Conservation (phyloP, 225 moss, liverwort and hornwort species). For the Rhytidiadelphus loreus region DNA sequence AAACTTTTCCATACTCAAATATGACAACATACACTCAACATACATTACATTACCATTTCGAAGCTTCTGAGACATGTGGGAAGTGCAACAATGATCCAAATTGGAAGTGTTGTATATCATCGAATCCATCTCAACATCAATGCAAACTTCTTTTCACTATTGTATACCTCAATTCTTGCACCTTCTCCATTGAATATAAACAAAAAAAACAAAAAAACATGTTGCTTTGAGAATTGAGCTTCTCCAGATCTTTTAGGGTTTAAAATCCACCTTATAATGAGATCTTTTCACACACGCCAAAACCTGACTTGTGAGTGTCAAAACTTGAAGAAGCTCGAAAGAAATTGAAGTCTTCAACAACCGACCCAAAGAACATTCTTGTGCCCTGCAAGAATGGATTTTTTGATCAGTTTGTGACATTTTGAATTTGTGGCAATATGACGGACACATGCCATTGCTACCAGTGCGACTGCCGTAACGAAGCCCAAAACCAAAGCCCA, state of each 20-base stretch:
- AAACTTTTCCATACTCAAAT: not conserved
- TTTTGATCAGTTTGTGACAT: not conserved
- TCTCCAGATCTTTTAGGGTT: not conserved
- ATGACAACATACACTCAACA: fast-evolving
- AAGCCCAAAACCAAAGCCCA: not conserved
- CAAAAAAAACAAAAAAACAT: fast-evolving
- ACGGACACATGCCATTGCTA: not conserved
- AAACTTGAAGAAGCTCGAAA: not conserved
- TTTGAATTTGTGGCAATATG: not conserved
- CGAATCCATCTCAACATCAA: fast-evolving
- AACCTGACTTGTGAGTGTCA: too few relatives aligned
- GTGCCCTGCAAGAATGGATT: not conserved
- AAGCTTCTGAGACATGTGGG: fast-evolving
- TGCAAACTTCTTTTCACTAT: not conserved
- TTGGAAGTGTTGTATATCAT: not conserved
- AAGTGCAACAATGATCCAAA: not conserved
- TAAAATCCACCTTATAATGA: too few relatives aligned
- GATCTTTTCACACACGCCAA: too few relatives aligned
- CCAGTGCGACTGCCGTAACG: not conserved
- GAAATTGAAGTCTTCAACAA: not conserved
- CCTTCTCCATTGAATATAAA: fast-evolving
- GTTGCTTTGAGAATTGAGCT: too few relatives aligned
- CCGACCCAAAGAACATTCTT: not conserved
- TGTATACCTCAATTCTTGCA: too few relatives aligned
- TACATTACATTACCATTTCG: not conserved